Evolutionary conservation across 2,329 filamentous ascomycete species (phyloP), one percentile per base, ranked within the genome.

Genomic region (Aspergillus novofumigatus): DNA sequence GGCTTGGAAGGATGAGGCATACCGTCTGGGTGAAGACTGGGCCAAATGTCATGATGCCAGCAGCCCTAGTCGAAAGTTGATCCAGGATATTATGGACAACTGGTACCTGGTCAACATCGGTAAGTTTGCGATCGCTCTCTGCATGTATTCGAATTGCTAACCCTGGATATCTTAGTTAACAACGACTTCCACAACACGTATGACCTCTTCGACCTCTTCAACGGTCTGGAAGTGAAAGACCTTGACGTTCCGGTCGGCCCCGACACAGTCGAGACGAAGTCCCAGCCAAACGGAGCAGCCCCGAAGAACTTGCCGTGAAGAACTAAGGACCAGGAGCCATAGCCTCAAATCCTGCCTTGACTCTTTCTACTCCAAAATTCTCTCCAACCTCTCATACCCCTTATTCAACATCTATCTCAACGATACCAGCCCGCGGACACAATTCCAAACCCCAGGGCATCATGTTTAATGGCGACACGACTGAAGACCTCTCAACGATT

Each of bases 1-100:
- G 54, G 94, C 94, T 2, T 99, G 94, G 94, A 96, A 96, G 77
- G 94, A 99, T 66, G 94, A 99, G 76, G 95, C 96, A 17, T 99
- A 92, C 80, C 86, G 90, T 59, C 83, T 99, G 9, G 94, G 94
- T 54, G 83, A 89, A 57, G 92, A 99, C 70, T 99, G 94, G 94
- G 90, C 91, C 23, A 90, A 91, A 68, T 99, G 94, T 72, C 91
- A 96, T 70, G 85, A 92, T 41, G 81, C 87, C 59, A 80, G 81
- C 57, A 92, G 86, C 61, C 86, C 90, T 32, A 95, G 90, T 70
- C 85, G 93, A 54, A 83, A 86, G 60, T 77, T 97, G 59, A 89
- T 99, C 62, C 85, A 92, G 65, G 81, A 84, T 54, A 81, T 97
- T 59, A 94, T 97, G 85, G 87, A 93, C 59, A 86, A 86, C 53